Evolutionary conservation across 371 early-diverging fungal genomes (phyloP).

Genomic region (Lichtheimia hyalospora): DNA sequence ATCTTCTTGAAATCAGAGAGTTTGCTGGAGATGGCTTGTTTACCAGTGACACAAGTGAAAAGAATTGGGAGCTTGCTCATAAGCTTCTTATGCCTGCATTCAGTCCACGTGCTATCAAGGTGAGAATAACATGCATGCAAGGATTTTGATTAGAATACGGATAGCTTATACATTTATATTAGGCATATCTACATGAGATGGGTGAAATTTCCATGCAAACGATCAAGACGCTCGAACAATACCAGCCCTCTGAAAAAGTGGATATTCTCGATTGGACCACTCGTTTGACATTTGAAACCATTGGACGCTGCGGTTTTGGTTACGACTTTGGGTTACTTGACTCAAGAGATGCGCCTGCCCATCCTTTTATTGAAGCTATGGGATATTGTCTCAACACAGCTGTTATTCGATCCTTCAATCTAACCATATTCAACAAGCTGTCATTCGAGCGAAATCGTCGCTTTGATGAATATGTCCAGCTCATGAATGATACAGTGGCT

Average conservation of each 20-base stretch:
- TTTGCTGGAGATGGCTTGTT: constrained; percentile 47
- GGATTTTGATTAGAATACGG: not conserved
- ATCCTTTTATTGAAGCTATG: constrained; percentile 60
- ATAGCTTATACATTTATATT: not conserved
- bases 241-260: constrained; percentile 30
- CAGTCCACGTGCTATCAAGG: constrained; percentile 35
- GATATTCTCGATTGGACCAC: constrained; percentile 58
- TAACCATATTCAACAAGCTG: constrained; percentile 40
- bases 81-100: constrained; percentile 57
- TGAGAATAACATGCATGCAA: not conserved
- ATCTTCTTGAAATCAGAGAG: constrained; percentile 30
- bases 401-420: constrained; percentile 23
- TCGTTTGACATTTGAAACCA: constrained; percentile 54
- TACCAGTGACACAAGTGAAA: constrained; percentile 40
- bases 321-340: constrained; percentile 55
- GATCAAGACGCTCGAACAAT: constrained; percentile 36
- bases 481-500: constrained; percentile 44
- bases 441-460: constrained; percentile 44
- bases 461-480: constrained; percentile 25
- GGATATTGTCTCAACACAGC: constrained; percentile 32
- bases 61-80: constrained; percentile 52
- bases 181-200: constrained; percentile 48
- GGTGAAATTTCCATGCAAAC: constrained; percentile 35
- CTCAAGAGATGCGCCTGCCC: constrained; percentile 29
- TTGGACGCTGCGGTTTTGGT: constrained; percentile 61